Conservation (phyloP, 306 rosid species). For the Citrullus mucosospermus region DNA sequence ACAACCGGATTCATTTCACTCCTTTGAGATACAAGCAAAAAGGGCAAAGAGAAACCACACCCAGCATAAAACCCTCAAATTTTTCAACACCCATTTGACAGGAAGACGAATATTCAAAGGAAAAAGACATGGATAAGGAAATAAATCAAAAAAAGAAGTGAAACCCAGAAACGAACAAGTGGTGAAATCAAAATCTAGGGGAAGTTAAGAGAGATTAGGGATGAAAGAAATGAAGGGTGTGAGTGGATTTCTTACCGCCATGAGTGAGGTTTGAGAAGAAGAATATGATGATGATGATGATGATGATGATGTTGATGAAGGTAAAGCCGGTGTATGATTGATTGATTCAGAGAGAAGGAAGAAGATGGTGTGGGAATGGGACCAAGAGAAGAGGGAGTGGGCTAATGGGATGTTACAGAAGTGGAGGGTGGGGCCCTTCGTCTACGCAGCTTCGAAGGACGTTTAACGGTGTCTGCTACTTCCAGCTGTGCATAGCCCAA, state of each 20-base stretch:
- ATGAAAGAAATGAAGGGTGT: background rate
- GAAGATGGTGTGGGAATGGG: background rate
- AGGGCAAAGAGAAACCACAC: background rate
- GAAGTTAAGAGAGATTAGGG: background rate
- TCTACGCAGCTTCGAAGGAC: constrained; percentile 4
- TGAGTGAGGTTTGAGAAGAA: background rate
- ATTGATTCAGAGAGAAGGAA: background rate
- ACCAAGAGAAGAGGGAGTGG: background rate
- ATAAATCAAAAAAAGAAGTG: background rate
- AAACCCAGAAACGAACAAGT: background rate
- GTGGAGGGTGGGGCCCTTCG: constrained; percentile 7
- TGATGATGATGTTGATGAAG: background rate
- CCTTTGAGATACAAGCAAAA: background rate
- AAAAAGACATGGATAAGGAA: background rate
- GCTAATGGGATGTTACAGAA: constrained; percentile 4
- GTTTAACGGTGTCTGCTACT: constrained; percentile 7
- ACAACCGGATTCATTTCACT: background rate
- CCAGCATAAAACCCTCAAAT: background rate
- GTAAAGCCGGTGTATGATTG: constrained; percentile 5
- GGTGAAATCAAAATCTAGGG: background rate
- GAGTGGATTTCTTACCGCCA: constrained; percentile 7
- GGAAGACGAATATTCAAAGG: background rate
- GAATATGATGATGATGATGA: background rate
- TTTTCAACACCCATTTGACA: background rate
- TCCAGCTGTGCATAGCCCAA: constrained; percentile 2